Evolutionary conservation across 331 rosid species (phyloP).

Genomic region (Ulmus americana): DNA sequence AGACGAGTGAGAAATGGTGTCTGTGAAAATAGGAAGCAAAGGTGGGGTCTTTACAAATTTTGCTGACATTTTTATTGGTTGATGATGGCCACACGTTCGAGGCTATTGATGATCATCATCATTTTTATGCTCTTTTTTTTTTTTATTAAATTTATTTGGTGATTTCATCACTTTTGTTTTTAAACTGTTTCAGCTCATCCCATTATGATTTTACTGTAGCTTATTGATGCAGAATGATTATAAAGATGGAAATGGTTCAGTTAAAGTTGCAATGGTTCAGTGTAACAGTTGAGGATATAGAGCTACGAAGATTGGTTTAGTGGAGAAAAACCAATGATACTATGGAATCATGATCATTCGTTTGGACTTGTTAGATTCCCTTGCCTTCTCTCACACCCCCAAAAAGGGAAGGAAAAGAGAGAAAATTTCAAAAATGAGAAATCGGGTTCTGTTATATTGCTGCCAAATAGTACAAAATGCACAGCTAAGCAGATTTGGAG

Average conservation of each 20-base stretch:
- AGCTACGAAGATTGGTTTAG: slow-evolving; percentile 9
- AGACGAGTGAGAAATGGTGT: slow-evolving; percentile 8
- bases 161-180: slow-evolving; percentile 27
- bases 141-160: slow-evolving; percentile 29
- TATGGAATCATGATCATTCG: slow-evolving; percentile 2
- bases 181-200: slow-evolving; percentile 19
- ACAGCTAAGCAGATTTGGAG: background rate
- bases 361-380: slow-evolving; percentile 13
- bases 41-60: slow-evolving; percentile 4
- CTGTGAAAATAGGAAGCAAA: background rate
- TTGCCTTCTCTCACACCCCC: background rate
- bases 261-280: slow-evolving; percentile 21
- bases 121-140: slow-evolving; percentile 34
- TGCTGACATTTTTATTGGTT: slow-evolving; percentile 50
- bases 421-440: background rate
- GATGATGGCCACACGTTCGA: slow-evolving; percentile 85
- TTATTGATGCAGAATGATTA: slow-evolving; percentile 27
- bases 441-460: background rate
- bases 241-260: slow-evolving; percentile 22
- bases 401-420: background rate
- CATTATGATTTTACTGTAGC: slow-evolving; percentile 33
- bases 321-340: slow-evolving; percentile 7
- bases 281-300: background rate
- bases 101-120: slow-evolving; percentile 34
- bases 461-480: background rate